phyloP scores from a whole-genome alignment of 345 rosid genomes.

The Firmiana major region DNA sequence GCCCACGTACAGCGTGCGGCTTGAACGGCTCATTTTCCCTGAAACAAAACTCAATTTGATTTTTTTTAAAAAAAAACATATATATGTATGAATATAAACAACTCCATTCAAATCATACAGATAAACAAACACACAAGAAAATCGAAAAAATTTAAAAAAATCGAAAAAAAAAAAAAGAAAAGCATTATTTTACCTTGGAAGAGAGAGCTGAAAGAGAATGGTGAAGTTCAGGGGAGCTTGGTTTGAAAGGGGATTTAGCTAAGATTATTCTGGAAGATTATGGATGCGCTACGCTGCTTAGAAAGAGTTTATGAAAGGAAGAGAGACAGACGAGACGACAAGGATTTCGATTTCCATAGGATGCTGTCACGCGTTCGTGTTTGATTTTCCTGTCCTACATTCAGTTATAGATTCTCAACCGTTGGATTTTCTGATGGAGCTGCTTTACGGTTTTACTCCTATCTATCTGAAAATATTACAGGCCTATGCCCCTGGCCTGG shows the following conservation, averaged over 20 bases:
- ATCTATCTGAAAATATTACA: background rate
- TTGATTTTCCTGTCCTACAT: background rate
- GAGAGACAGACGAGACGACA: background rate
- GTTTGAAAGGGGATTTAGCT: background rate
- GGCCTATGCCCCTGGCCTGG: background rate
- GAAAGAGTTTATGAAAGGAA: too few species aligned
- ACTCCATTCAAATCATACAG: too few species aligned
- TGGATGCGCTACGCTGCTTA: background rate
- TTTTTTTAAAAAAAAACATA: background rate
- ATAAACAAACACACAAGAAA: too few species aligned
- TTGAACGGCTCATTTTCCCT: constrained; percentile 74
- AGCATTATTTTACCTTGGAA: background rate
- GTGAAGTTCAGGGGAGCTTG: background rate
- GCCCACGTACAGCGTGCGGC: constrained; percentile 88
- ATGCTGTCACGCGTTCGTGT: background rate
- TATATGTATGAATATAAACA: too few species aligned
- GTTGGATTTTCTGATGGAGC: background rate
- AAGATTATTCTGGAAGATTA: constrained; percentile 8
- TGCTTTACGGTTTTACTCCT: background rate
- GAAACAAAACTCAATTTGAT: background rate
- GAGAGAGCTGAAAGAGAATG: background rate
- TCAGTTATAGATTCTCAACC: background rate
- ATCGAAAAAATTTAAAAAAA: too few species aligned
- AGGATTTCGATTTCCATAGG: background rate
- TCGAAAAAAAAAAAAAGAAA: background rate